Base-by-base conservation (phyloP, 202 grass and related monocot genomes). In the Panicum virgatum region DNA sequence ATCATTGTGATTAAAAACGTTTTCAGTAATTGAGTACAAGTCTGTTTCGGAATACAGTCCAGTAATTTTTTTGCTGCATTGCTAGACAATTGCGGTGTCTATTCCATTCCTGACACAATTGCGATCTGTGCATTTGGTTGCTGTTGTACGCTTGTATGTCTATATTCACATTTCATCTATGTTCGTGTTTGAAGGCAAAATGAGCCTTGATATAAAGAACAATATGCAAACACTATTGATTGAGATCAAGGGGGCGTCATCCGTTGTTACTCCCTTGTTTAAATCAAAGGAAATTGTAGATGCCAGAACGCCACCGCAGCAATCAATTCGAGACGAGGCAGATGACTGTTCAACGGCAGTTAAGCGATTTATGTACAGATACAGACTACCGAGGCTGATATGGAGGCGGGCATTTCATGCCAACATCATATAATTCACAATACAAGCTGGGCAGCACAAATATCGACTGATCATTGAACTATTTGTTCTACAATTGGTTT, bases 1-100 rank as follows among this genome's bases (percentile, higher is more conserved):
- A 73, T 39, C 29, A 15, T 54, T 89, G 82, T 89, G 82, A 85
- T 85, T 81, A 81, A 47, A 81, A 71, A 85, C 44, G 5, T 88
- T 69, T 84, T 71, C 47, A 38, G 68, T 57, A 86, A 76, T 37
- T 37, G 76, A 73, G 42, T 61, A 42, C 58, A 46, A 57, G 9
- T 66, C 26, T 36, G 39, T 39, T 5, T 9, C 3, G 32, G 12
- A 51, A 66, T 78, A 48, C 46, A 61, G n/a, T 69, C n/a, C 22
- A 46, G 38, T 66, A 57, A 48, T 23, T 11, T 39, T 39, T 50
- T 59, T 15, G 20, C 76, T 38, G 60, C 59, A 25, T 12, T 39
- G 61, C 12, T 53, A 13, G 3, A 26, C 48, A 18, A 16, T 34
- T 48, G 12, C 64, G 12, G 11, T 37, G 44, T 20, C 12, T 50